phyloP scores from a whole-genome alignment of 192 early-diverging fungal species.

The Funneliformis geosporum region DNA sequence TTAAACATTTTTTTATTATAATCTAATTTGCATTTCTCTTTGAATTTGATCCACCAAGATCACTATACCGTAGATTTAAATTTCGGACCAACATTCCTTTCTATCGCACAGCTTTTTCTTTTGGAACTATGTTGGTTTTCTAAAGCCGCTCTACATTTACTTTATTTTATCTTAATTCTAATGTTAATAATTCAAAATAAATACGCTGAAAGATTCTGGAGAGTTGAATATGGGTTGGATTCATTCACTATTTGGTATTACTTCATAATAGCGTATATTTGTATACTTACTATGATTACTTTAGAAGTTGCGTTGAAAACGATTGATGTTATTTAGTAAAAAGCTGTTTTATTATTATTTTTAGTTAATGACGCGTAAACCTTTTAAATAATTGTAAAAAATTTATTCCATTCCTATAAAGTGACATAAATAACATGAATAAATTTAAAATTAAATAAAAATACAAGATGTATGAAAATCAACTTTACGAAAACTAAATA shows the following conservation, averaged over 20 bases:
- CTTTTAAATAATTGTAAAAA: no score
- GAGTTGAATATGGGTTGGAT: background rate
- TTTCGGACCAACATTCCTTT: background rate
- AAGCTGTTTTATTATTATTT: background rate
- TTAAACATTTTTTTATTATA: background rate
- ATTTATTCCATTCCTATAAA: no score
- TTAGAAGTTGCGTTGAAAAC: background rate
- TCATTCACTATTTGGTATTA: background rate
- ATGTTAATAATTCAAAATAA: background rate
- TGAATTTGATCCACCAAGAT: background rate
- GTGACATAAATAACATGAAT: no score
- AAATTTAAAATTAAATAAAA: background rate
- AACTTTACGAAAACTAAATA: background rate
- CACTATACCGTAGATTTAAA: background rate
- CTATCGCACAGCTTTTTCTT: background rate
- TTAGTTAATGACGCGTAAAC: background rate
- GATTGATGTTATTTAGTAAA: background rate
- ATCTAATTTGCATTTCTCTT: background rate
- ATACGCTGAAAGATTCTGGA: background rate
- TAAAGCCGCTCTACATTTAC: background rate
- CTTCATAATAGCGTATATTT: background rate
- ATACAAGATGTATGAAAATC: background rate
- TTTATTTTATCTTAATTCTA: background rate
- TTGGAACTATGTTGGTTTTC: background rate
- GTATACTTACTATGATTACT: background rate